Evolutionary conservation across 306 rosid species (phyloP).

Genomic region (Malus sieversii): DNA sequence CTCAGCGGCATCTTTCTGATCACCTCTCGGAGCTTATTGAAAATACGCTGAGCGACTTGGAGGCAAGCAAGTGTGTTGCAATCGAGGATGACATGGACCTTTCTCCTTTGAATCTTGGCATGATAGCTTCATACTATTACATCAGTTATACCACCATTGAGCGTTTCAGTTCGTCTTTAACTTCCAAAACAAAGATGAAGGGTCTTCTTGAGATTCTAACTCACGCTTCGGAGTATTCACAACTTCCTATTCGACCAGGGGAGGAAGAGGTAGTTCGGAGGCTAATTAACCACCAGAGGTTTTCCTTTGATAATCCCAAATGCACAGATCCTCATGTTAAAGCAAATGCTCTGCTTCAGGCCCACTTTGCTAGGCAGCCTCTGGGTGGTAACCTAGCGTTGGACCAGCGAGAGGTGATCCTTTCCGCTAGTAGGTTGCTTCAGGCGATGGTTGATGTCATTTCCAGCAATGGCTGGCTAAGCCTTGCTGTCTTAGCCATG

Average conservation of each 20-base stretch:
- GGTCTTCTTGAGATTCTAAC: conserved; percentile 80
- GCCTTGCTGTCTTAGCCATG: conserved; percentile 77
- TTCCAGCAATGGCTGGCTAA: conserved; percentile 90
- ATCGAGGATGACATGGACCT: conserved; percentile 82
- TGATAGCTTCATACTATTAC: conserved; percentile 83
- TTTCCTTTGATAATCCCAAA: conserved; percentile 70
- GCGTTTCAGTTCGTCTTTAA: conserved; percentile 73
- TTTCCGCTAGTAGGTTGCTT: conserved; percentile 72
- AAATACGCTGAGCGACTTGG: conserved; percentile 71
- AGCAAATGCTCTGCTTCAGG: conserved; percentile 86
- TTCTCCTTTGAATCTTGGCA: conserved; percentile 80
- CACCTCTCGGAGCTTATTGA: conserved; percentile 90
- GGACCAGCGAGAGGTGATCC: conserved; percentile 84
- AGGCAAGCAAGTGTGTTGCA: conserved; percentile 68
- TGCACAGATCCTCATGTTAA: conserved; percentile 82
- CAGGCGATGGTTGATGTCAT: conserved; percentile 96
- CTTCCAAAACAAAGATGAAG: conserved; percentile 83
- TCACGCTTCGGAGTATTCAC: conserved; percentile 84
- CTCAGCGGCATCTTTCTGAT: conserved; percentile 89
- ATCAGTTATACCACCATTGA: conserved; percentile 85
- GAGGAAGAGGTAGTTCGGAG: conserved; percentile 80
- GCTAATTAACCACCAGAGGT: conserved; percentile 84
- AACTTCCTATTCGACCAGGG: conserved; percentile 81
- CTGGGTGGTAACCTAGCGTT: conserved; percentile 70
- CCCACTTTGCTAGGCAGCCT: conserved; percentile 83